These are phyloP conservation scores for Teunomyces gatunensis DNA, from an alignment of 805 yeast genomes.

Conservation along the genomic window DNA sequence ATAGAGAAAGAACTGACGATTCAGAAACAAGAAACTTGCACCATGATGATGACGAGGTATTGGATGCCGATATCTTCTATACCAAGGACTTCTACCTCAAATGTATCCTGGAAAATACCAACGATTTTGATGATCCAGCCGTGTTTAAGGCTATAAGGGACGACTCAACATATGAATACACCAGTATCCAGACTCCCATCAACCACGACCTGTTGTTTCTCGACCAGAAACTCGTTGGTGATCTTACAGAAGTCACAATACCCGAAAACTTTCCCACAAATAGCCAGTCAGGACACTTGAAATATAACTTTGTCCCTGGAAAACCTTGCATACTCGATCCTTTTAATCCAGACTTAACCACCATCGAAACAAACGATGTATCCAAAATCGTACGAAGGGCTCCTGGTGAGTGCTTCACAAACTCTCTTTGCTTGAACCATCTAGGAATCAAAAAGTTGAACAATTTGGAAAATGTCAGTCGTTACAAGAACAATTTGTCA, in stretches of 20 bases:
- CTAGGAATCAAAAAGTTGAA: slow-evolving; percentile 19
- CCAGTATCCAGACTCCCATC: neutral
- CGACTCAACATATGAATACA: neutral
- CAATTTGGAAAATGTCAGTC: slow-evolving; percentile 25
- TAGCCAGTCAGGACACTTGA: slow-evolving; percentile 26
- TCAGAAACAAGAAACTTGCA: too few species aligned
- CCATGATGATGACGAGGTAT: neutral
- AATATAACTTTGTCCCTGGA: slow-evolving; percentile 29
- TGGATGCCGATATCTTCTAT: slow-evolving; percentile 12
- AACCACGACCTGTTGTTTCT: neutral
- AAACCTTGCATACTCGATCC: slow-evolving; percentile 8
- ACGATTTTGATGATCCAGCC: neutral
- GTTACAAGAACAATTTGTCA: slow-evolving; percentile 42
- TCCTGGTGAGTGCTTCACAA: slow-evolving; percentile 38
- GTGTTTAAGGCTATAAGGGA: neutral
- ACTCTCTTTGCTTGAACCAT: slow-evolving; percentile 24
- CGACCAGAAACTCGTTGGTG: neutral
- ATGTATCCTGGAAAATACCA: neutral
- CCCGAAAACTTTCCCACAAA: slow-evolving; percentile 19
- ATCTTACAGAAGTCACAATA: neutral
- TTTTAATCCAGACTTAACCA: slow-evolving; percentile 13
- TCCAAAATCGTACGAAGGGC: slow-evolving; percentile 19
- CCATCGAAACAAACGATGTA: slow-evolving; percentile 13
- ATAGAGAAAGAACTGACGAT: too few species aligned
- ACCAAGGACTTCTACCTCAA: neutral